phyloP scores from a whole-genome alignment of 2,329 filamentous ascomycete species.

The Juglanconis oblonga region DNA sequence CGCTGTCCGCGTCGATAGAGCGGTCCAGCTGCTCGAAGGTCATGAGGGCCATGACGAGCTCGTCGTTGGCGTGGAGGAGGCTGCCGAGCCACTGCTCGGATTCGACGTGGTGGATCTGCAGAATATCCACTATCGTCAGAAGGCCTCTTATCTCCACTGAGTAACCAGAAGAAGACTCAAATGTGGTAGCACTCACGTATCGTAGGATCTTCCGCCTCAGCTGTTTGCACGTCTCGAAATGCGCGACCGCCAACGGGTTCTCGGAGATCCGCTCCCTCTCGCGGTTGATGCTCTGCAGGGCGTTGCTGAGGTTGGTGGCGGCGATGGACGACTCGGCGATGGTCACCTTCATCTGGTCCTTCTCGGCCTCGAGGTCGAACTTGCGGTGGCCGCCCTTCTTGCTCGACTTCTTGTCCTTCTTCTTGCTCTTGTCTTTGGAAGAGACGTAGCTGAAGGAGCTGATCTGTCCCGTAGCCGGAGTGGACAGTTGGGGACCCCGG shows the following conservation, averaged over 20 bases:
- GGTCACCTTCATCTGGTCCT: constrained; percentile 79
- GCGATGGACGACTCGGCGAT: constrained; percentile 88
- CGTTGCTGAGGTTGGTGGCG: constrained; percentile 86
- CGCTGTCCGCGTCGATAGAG: constrained; percentile 73
- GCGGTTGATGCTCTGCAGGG: constrained; percentile 84
- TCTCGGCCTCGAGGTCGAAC: constrained; percentile 86
- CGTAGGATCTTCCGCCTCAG: constrained; percentile 81
- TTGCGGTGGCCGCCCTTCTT: constrained; percentile 55
- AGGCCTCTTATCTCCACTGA: background rate
- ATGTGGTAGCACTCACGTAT: constrained; percentile 54
- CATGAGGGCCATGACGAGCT: constrained; percentile 90
- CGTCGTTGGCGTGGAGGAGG: constrained; percentile 89
- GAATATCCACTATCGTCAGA: background rate
- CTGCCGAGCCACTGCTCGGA: constrained; percentile 89
- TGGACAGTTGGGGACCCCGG: constrained; percentile 15
- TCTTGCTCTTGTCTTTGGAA: constrained; percentile 43
- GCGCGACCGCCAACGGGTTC: constrained; percentile 68
- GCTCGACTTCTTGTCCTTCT: constrained; percentile 39
- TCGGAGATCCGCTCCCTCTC: constrained; percentile 86
- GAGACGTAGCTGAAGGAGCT: constrained; percentile 41
- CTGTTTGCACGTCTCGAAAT: constrained; percentile 83
- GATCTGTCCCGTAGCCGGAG: constrained; percentile 26
- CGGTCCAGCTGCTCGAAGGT: constrained; percentile 91
- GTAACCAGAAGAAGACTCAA: background rate
- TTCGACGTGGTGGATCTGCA: constrained; percentile 81